phyloP scores from a whole-genome alignment of 108 stramenopile genomes.

The Nitzschia sp. region DNA sequence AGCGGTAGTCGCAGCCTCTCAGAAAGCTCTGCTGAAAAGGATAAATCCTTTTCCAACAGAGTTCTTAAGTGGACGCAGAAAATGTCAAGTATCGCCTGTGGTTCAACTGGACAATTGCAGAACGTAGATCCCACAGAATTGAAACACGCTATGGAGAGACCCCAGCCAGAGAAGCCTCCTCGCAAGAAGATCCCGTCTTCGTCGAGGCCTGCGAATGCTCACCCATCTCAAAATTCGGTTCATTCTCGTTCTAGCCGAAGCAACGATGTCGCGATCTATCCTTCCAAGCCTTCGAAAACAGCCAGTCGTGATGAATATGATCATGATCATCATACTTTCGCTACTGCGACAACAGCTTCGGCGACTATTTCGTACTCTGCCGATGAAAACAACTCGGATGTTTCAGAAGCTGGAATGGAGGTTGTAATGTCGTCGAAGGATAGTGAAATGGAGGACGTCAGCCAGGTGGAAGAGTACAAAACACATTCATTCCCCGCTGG shows the following conservation, averaged over 20 bases:
- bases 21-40: conserved; percentile 10
- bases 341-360: conserved; percentile 62
- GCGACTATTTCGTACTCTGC: conserved; percentile 56
- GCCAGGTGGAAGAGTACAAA: conserved; percentile 44
- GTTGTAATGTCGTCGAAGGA: conserved; percentile 41
- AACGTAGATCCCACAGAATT: conserved; percentile 24
- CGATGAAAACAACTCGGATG: conserved; percentile 47
- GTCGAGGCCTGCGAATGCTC: background rate
- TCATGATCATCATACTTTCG: conserved; percentile 52
- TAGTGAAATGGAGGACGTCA: conserved; percentile 25
- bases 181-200: conserved; percentile 21
- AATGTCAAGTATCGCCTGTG: conserved; percentile 48
- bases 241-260: conserved; percentile 7
- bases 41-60: conserved; percentile 29
- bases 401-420: conserved; percentile 53
- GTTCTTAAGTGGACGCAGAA: conserved; percentile 55
- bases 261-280: conserved; percentile 20
- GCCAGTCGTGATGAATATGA: conserved; percentile 44
- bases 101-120: conserved; percentile 19
- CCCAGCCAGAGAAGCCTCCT: conserved; percentile 32
- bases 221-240: background rate
- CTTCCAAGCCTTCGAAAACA: conserved; percentile 13
- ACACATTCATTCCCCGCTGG: conserved; percentile 83
- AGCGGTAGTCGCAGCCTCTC: conserved; percentile 43
- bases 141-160: conserved; percentile 16